Percentiles rank a stretch among this genome's conserved stretches.
Conservation (phyloP, 148 eudicot species). For the Arbutus unedo region DNA sequence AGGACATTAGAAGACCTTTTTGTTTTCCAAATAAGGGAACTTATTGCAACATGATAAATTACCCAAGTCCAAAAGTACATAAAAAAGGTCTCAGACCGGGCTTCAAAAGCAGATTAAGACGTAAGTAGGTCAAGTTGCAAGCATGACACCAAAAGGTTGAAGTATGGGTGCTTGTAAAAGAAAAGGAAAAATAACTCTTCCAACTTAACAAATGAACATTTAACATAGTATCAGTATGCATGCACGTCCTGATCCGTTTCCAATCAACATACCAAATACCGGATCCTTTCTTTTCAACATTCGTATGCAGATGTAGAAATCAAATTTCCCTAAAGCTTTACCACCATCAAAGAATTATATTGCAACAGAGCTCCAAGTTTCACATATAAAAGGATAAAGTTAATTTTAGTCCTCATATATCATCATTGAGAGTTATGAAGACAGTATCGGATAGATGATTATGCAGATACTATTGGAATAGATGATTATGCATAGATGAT, state of each 20-base stretch:
- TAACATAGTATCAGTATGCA: not conserved
- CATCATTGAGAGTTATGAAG: not conserved
- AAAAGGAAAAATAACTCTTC: not conserved
- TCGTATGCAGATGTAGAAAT: not conserved
- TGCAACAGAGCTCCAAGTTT: not conserved
- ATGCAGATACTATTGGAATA: not conserved
- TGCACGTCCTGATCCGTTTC: not conserved
- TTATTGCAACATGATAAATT: not conserved
- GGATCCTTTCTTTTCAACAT: not conserved
- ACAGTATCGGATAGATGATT: not conserved
- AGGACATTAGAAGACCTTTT: not conserved
- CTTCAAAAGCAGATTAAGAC: not conserved
- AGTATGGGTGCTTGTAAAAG: not conserved
- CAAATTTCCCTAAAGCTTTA: not conserved
- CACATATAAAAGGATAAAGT: not conserved
- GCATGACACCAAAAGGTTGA: not conserved
- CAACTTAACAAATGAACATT: not conserved
- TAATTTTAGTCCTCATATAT: not conserved
- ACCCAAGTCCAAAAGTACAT: not conserved
- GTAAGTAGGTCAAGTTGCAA: not conserved
- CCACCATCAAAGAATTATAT: not conserved
- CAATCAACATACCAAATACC: not conserved
- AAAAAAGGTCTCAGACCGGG: slow-evolving; percentile 3
- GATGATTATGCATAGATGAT: too few relatives aligned
- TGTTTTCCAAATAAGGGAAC: not conserved